These are phyloP conservation scores for Neurospora terricola DNA, from an alignment of 495 filamentous ascomycete species.

Conservation along the genomic window DNA sequence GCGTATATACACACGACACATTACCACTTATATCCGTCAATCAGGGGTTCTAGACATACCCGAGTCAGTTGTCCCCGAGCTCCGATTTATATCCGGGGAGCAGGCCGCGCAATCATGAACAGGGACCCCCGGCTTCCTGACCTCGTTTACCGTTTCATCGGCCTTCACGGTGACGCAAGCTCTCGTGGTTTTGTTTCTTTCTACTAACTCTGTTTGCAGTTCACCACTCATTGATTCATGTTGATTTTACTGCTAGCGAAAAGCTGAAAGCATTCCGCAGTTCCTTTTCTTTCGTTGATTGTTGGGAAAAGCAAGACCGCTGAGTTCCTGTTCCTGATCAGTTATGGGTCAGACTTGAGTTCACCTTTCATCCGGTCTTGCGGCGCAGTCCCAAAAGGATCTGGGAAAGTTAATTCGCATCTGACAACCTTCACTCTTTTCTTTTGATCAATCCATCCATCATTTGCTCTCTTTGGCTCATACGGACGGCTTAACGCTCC, in stretches of 20 bases:
- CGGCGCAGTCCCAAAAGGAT: neutral
- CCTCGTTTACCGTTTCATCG: neutral
- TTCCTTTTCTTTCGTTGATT: neutral
- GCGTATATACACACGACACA: neutral
- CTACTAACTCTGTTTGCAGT: neutral
- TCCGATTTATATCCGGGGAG: neutral
- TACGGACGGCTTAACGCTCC: neutral
- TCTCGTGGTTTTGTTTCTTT: neutral
- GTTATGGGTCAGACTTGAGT: neutral
- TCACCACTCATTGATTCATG: neutral
- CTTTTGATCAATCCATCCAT: neutral
- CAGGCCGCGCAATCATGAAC: neutral
- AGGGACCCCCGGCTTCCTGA: neutral
- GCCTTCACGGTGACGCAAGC: neutral
- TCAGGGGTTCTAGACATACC: neutral
- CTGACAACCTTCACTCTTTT: neutral
- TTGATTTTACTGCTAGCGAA: neutral
- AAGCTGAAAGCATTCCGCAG: neutral
- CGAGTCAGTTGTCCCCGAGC: neutral
- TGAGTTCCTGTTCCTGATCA: neutral
- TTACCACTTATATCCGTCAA: neutral
- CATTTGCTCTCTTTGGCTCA: neutral
- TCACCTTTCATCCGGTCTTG: neutral
- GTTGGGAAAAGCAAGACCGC: neutral
- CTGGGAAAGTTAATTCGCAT: neutral